A percentile compares a stretch with the other conserved stretches of the same genome.
These are phyloP conservation scores for Ambrosiella beaveri DNA, from an alignment of 2,329 filamentous ascomycete species.

Conservation along the genomic window DNA sequence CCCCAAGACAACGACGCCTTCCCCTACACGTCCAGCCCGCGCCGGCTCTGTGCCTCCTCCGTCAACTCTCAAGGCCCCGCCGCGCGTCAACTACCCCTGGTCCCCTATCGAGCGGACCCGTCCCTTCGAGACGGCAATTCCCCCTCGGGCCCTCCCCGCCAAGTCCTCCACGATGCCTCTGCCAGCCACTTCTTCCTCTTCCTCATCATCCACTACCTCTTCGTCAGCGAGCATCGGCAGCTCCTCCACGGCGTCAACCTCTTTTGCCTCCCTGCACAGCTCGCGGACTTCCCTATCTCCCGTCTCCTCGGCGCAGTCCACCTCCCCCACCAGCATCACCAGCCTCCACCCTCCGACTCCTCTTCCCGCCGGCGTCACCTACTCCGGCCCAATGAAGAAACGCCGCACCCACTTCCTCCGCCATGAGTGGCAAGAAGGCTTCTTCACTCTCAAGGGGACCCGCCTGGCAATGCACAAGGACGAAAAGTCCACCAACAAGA, in stretches of 20 bases:
- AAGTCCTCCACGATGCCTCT: conserved; percentile 6
- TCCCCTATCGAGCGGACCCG: conserved; percentile 29
- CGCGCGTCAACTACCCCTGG: conserved; percentile 39
- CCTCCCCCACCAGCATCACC: conserved; percentile 36
- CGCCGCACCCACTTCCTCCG: conserved; percentile 76
- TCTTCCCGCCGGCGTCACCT: conserved; percentile 38
- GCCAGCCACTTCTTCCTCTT: neutral
- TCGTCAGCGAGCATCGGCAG: neutral
- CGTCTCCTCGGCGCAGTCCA: conserved; percentile 28
- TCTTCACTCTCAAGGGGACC: conserved; percentile 68
- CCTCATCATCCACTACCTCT: neutral
- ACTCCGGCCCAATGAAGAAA: conserved; percentile 86
- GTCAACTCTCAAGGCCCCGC: conserved; percentile 24
- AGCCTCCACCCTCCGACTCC: conserved; percentile 27
- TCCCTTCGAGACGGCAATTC: conserved; percentile 29
- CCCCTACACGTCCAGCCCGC: conserved; percentile 20
- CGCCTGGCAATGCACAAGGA: conserved; percentile 62
- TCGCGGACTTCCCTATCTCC: conserved; percentile 10
- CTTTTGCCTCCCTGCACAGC: conserved; percentile 9
- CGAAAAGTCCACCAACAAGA: conserved; percentile 30
- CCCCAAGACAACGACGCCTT: conserved; percentile 17
- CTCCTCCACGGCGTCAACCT: neutral
- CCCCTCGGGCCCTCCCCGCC: conserved; percentile 18
- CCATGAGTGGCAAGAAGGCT: conserved; percentile 85
- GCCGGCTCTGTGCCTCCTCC: conserved; percentile 19